Percentiles rank a stretch among this genome's conserved stretches.
These are phyloP conservation scores for Talaromyces liani DNA, from an alignment of 495 filamentous ascomycete genomes.

Conservation along the genomic window DNA sequence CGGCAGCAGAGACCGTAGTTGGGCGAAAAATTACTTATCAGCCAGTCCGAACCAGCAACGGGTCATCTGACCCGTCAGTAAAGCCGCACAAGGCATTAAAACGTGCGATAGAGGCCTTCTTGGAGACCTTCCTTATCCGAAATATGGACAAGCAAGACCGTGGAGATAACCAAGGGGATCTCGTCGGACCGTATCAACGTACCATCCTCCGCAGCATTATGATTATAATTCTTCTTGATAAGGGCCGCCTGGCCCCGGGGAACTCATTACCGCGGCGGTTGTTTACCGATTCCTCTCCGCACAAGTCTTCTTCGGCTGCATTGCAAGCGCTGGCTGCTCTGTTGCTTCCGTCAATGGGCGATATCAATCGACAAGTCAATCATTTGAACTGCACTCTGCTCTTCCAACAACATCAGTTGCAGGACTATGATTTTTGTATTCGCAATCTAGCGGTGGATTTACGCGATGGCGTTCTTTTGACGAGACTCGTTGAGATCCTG, in stretches of 20 bases:
- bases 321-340: slow-evolving; percentile 44
- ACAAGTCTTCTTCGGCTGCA: slow-evolving; percentile 50
- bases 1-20: slow-evolving; percentile 53
- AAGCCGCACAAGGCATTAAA: slow-evolving; percentile 23
- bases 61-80: neutral
- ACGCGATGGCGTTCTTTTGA: slow-evolving; percentile 54
- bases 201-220: slow-evolving; percentile 54
- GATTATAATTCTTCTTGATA: slow-evolving; percentile 55
- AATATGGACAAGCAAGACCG: slow-evolving; percentile 44
- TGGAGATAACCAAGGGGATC: slow-evolving; percentile 8
- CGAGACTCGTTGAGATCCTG: slow-evolving; percentile 53
- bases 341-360: slow-evolving; percentile 53
- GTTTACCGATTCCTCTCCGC: slow-evolving; percentile 37
- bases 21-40: slow-evolving; percentile 42
- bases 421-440: slow-evolving; percentile 53
- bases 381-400: slow-evolving; percentile 51
- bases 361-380: slow-evolving; percentile 44
- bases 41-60: neutral
- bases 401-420: slow-evolving; percentile 47
- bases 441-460: slow-evolving; percentile 58
- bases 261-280: slow-evolving; percentile 30
- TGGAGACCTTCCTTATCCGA: slow-evolving; percentile 51
- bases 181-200: slow-evolving; percentile 41
- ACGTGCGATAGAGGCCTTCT: slow-evolving; percentile 41
- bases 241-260: slow-evolving; percentile 22